Evolutionary conservation across 441 rosid species (phyloP), one percentile per base, ranked within the genome.

Genomic region (Adansonia gregorii): DNA sequence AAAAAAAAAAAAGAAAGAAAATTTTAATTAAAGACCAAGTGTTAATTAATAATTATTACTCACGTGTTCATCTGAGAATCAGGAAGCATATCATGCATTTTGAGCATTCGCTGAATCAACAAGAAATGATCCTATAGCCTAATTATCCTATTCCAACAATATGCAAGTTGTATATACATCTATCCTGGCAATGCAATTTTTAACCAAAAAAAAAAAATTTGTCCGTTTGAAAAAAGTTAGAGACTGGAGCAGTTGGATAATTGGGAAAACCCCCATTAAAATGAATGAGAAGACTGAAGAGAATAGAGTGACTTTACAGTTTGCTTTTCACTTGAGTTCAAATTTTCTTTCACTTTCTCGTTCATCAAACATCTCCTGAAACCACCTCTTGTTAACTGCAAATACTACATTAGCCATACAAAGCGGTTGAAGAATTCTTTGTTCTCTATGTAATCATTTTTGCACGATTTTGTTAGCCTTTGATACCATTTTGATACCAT

Each of bases 401-500:
- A 15, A 52, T 52, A 20, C 35, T 22, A 11, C 64, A 22, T 55
- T 55, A 1, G 2, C 64, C 15, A 10, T 91, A 92, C 61, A 91
- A 86, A 72, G 24, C 71, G 9, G 65, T 59, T 59, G 27, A 58
- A 58, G 31, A 19, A 22, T 59, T 59, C 35, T 58, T 58, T 19
- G 3, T 56, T 56, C 24, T 58, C 39, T 35, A 35, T 35, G 39
- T 35, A 35, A 35, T 35, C 39, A 35, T 35, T 35, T 35, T 35
- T 35, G 39, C 39, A 35, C 5, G 39, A 35, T 35, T 31, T 31
- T 31, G 35, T 31, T 31, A 31, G 35, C 35, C 35, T 31, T 31
- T 31, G 2, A 31, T 31, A 31, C 3, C 3, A 31, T 31, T 35
- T 35, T 35, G 39, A 35, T 35, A 35, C 4, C 39, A 35, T 35